Evolutionary conservation across 2,329 filamentous ascomycete genomes (phyloP).

Genomic region (Xylaria sp.): DNA sequence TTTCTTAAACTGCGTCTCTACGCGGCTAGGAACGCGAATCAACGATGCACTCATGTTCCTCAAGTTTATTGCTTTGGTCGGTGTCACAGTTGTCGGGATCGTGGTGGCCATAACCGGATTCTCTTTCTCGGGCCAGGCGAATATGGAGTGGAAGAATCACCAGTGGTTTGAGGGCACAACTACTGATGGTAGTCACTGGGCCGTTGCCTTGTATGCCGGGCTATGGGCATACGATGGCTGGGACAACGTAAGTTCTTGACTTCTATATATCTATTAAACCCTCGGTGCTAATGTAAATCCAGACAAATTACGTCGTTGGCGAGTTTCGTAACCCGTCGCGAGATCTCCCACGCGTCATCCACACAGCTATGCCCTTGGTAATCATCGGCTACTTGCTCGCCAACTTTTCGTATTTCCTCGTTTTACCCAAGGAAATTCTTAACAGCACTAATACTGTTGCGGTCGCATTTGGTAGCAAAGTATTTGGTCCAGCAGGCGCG

Average conservation of each 20-base stretch:
- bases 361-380: constrained; percentile 94
- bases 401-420: constrained; percentile 93
- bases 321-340: constrained; percentile 93
- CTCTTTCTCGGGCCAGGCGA: constrained; percentile 79
- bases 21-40: constrained; percentile 83
- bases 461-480: constrained; percentile 88
- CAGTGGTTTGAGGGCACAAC: constrained; percentile 91
- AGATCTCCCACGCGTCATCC: constrained; percentile 93
- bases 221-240: constrained; percentile 99
- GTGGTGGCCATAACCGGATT: constrained; percentile 89
- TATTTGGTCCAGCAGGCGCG: constrained; percentile 86
- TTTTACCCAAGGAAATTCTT: constrained; percentile 82
- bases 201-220: constrained; percentile 92
- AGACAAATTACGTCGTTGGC: constrained; percentile 98
- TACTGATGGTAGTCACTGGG: constrained; percentile 84
- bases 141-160: constrained; percentile 84
- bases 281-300: constrained; percentile 43
- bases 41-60: constrained; percentile 96
- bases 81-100: constrained; percentile 86
- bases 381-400: constrained; percentile 90
- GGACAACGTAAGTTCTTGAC: constrained; percentile 82
- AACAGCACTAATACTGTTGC: constrained; percentile 94
- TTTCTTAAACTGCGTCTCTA: constrained; percentile 89
- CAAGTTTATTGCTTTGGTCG: constrained; percentile 90
- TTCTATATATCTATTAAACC: background rate